Evolutionary conservation across 225 moss, liverwort and hornwort genomes (phyloP).

Genomic region (Asterella californica): DNA sequence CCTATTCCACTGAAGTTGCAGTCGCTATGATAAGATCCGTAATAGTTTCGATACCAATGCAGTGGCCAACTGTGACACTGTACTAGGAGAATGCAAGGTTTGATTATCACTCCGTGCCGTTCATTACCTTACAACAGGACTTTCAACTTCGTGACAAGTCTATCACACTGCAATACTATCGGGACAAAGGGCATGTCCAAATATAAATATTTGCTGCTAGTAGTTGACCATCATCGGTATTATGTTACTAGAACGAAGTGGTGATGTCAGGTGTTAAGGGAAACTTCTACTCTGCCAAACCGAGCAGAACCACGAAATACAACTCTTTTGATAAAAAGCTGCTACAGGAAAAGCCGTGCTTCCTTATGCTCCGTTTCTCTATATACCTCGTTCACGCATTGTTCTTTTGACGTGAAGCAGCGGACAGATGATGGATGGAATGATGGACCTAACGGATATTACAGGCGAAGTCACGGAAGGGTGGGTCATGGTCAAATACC

Average conservation of each 20-base stretch:
- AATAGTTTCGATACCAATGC: not conserved
- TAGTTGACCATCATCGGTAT: not conserved
- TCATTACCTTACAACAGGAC: no score
- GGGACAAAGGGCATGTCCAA: not conserved
- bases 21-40: not conserved
- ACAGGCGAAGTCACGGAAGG: not conserved
- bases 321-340: not conserved
- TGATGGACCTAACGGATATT: not conserved
- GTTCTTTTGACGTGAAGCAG: no score
- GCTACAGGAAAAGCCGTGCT: not conserved
- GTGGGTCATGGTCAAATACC: slow-evolving; percentile 34
- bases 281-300: not conserved
- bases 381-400: not conserved
- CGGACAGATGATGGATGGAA: not conserved
- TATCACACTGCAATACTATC: not conserved
- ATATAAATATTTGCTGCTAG: not conserved
- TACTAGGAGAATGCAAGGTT: no score
- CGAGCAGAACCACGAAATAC: not conserved
- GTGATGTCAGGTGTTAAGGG: not conserved
- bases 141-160: not conserved
- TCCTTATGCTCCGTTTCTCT: not conserved
- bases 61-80: not conserved
- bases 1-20: not conserved
- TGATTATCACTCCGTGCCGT: no score
- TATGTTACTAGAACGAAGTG: not conserved